Evolutionary conservation across 768 basidiomycete genomes (phyloP).

Genomic region (Phaeolepiota aurea): DNA sequence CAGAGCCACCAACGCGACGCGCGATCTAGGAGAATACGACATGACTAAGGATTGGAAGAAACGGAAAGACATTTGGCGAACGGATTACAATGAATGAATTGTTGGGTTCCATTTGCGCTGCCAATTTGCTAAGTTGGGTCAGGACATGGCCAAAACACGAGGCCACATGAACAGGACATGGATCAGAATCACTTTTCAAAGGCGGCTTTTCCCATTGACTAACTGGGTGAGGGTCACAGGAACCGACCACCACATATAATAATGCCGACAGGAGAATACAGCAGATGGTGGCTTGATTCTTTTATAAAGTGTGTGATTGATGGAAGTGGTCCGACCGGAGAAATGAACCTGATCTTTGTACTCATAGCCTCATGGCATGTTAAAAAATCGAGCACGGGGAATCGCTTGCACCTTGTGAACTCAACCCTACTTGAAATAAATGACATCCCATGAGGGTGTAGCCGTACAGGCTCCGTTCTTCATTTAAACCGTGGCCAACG

Average conservation of each 20-base stretch:
- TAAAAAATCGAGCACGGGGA: background rate
- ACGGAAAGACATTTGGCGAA: background rate
- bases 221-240: no score
- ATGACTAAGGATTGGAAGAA: background rate
- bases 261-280: background rate
- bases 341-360: background rate
- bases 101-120: background rate
- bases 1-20: constrained; percentile 10
- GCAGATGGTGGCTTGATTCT: no score
- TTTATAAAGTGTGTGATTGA: no score
- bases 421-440: background rate
- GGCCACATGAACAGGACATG: background rate
- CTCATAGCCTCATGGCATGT: background rate
- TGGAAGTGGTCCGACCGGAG: background rate
- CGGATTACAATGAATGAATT: background rate
- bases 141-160: background rate
- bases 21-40: no score
- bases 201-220: no score
- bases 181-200: no score
- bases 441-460: background rate
- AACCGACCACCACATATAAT: background rate
- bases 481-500: no score
- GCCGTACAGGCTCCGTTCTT: background rate
- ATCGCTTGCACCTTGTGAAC: background rate
- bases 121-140: background rate